phyloP scores from a whole-genome alignment of 768 basidiomycete genomes.

The Neoboletus subvelutipes region DNA sequence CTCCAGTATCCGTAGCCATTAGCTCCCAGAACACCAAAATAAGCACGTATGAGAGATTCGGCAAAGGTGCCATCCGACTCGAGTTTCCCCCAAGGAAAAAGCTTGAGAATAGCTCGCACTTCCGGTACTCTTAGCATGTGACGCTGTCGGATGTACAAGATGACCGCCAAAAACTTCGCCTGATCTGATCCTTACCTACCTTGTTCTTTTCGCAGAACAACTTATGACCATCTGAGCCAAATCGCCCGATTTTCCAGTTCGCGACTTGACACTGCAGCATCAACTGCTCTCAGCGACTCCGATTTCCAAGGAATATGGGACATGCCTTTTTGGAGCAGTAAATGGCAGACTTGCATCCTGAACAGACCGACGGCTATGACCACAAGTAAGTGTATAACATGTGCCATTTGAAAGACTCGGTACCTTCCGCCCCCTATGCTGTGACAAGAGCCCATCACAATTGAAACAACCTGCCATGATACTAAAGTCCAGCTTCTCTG shows the following conservation, averaged over 20 bases:
- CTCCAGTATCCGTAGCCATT: conserved; percentile 45
- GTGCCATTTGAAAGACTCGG: neutral
- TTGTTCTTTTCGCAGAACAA: conserved; percentile 36
- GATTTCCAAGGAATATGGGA: neutral
- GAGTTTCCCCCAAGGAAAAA: conserved; percentile 44
- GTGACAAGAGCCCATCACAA: conserved; percentile 17
- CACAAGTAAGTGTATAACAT: neutral
- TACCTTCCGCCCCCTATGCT: conserved; percentile 21
- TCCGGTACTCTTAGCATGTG: conserved; percentile 38
- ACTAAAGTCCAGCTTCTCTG: conserved; percentile 30
- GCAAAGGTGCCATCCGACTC: conserved; percentile 43
- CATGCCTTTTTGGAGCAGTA: conserved; percentile 32
- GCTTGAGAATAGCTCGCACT: conserved; percentile 33
- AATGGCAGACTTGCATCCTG: conserved; percentile 29
- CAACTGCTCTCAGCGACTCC: conserved; percentile 1
- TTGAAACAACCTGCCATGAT: conserved; percentile 23
- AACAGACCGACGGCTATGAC: conserved; percentile 28
- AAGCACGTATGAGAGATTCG: conserved; percentile 35
- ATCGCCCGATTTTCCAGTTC: conserved; percentile 34
- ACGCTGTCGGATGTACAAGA: conserved; percentile 21
- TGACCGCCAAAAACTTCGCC: neutral
- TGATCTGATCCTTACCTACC: conserved; percentile 18
- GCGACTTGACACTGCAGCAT: conserved; percentile 34
- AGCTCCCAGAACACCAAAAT: conserved; percentile 38
- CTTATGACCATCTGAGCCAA: conserved; percentile 34